Conservation (phyloP, 2,329 filamentous ascomycete species). For the Fusarium globosum region DNA sequence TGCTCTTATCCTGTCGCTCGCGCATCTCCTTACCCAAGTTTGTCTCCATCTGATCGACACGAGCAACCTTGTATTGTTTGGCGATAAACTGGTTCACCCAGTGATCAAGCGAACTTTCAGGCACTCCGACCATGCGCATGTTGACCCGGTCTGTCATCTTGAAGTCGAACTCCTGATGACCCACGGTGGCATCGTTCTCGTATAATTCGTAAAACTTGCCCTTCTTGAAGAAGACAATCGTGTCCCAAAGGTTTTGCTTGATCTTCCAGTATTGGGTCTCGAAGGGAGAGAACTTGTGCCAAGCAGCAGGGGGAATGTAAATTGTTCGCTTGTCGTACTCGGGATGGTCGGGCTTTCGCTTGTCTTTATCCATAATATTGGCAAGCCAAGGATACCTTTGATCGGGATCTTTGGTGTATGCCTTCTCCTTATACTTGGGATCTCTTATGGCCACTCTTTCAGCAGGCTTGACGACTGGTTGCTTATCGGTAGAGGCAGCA, state of each 20-base stretch:
- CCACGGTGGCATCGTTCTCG: slow-evolving; percentile 96
- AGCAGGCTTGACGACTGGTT: slow-evolving; percentile 50
- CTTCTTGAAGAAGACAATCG: slow-evolving; percentile 99
- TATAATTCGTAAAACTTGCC: slow-evolving; percentile 99
- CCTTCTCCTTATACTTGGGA: slow-evolving; percentile 69
- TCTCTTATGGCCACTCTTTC: slow-evolving; percentile 43
- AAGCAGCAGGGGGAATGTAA: slow-evolving; percentile 86
- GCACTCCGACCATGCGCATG: slow-evolving; percentile 99
- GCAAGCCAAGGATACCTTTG: slow-evolving; percentile 92
- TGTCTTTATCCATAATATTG: slow-evolving; percentile 84
- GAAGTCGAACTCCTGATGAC: slow-evolving; percentile 95
- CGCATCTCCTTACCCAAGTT: slow-evolving; percentile 98
- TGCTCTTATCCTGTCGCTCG: slow-evolving; percentile 78
- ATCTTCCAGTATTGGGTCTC: slow-evolving; percentile 99
- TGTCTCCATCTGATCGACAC: slow-evolving; percentile 96
- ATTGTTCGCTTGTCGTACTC: slow-evolving; percentile 93
- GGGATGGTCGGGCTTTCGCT: slow-evolving; percentile 79
- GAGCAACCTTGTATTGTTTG: slow-evolving; percentile 96
- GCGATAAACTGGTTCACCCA: slow-evolving; percentile 99
- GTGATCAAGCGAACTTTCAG: slow-evolving; percentile 92
- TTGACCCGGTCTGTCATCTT: slow-evolving; percentile 98
- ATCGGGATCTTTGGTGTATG: slow-evolving; percentile 84
- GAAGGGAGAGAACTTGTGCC: slow-evolving; percentile 87
- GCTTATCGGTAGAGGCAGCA: slow-evolving; percentile 57
- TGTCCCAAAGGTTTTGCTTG: slow-evolving; percentile 97